Percentiles rank a stretch among this genome's conserved stretches.
These are phyloP conservation scores for Tetrahymena borealis DNA, from an alignment of 73 alveolate genomes.

Conservation along the genomic window DNA sequence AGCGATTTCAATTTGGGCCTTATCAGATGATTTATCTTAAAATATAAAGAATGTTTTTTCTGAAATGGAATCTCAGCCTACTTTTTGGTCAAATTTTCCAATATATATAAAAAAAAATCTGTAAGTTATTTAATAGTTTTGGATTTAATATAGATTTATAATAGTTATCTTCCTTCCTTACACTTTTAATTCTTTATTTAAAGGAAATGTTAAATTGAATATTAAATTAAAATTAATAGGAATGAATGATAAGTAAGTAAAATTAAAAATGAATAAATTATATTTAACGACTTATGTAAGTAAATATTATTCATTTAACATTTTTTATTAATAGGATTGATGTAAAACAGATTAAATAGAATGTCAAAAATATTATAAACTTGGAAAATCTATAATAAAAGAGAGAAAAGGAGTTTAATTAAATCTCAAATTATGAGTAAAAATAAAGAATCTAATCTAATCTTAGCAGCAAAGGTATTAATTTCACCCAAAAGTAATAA, in stretches of 20 bases:
- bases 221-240: too few relatives aligned
- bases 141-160: too few relatives aligned
- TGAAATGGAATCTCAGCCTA: slow-evolving; percentile 23
- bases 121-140: background rate
- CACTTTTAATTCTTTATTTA: too few relatives aligned
- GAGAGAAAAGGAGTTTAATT: background rate
- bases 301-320: too few relatives aligned
- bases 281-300: too few relatives aligned
- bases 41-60: slow-evolving; percentile 23
- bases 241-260: too few relatives aligned
- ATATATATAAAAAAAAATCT: slow-evolving; percentile 2
- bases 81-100: slow-evolving; percentile 56
- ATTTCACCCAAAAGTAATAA: background rate
- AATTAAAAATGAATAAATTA: too few relatives aligned
- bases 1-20: slow-evolving; percentile 47
- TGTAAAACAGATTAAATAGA: background rate
- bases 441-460: too few relatives aligned
- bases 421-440: too few relatives aligned
- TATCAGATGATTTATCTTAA: slow-evolving; percentile 28
- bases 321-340: background rate
- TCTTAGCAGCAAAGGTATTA: background rate
- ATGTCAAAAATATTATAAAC: background rate
- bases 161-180: too few relatives aligned
- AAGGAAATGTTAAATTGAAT: too few relatives aligned
- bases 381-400: background rate